Conservation (phyloP, 73 alveolate genomes). For the Paraurostyla sp. region DNA sequence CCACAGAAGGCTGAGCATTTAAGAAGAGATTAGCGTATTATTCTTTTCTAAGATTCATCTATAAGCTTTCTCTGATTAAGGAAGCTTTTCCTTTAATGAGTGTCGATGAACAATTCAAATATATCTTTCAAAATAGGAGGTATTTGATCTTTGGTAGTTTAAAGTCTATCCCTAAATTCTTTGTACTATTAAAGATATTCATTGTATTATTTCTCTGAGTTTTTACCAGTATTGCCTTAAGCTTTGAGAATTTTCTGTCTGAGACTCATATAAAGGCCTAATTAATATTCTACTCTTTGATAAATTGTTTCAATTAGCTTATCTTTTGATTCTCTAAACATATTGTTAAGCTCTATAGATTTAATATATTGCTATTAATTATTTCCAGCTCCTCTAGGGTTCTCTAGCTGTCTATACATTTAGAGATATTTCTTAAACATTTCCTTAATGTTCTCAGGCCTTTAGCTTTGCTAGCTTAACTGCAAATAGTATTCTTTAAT, state of each 20-base stretch:
- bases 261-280: not conserved
- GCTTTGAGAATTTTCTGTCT: not conserved
- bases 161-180: not conserved
- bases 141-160: slow-evolving; percentile 21
- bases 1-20: slow-evolving; percentile 47
- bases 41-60: slow-evolving; percentile 11
- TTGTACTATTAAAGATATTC: not conserved
- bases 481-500: not conserved
- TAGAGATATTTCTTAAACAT: not conserved
- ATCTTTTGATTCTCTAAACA: not conserved
- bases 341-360: not conserved
- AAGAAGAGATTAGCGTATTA: slow-evolving; percentile 9
- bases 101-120: slow-evolving; percentile 24
- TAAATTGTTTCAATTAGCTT: not conserved
- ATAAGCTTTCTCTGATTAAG: slow-evolving; percentile 1
- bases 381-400: not conserved
- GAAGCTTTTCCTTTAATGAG: slow-evolving; percentile 22
- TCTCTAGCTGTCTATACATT: not conserved
- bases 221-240: not conserved
- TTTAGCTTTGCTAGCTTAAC: not conserved
- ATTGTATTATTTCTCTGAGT: not conserved
- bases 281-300: not conserved
- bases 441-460: not conserved
- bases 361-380: not conserved
- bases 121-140: slow-evolving; percentile 30